Evolutionary conservation across 345 rosid genomes (phyloP).

Genomic region (Eucalyptus victrix): DNA sequence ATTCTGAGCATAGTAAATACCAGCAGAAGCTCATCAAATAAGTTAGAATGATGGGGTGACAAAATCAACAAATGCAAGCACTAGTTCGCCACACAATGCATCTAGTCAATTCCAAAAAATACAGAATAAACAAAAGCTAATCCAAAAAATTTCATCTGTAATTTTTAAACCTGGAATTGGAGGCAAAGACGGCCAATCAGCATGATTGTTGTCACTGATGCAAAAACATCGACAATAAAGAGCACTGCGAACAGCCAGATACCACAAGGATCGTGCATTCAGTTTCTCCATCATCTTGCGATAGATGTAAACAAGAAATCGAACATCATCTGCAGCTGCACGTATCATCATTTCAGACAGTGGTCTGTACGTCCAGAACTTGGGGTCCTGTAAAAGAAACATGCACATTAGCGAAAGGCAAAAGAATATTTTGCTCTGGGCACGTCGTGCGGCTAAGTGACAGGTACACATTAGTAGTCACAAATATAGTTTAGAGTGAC

Average conservation of each 20-base stretch:
- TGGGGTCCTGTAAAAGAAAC: slow-evolving; percentile 55
- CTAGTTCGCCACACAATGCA: not conserved
- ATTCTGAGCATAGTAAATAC: not conserved
- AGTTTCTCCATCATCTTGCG: slow-evolving; percentile 76
- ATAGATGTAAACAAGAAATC: slow-evolving; percentile 74
- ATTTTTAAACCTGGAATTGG: slow-evolving; percentile 57
- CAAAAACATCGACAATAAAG: slow-evolving; percentile 85
- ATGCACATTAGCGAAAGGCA: not conserved
- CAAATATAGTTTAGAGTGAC: not conserved
- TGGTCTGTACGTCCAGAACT: slow-evolving; percentile 80
- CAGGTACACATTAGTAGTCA: not conserved
- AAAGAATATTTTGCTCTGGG: not conserved
- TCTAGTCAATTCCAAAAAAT: not conserved
- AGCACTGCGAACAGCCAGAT: slow-evolving; percentile 74
- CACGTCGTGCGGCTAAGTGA: fast-evolving
- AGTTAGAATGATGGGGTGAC: not conserved
- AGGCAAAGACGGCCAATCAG: slow-evolving; percentile 69
- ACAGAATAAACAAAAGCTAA: not conserved
- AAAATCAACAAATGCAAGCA: not conserved
- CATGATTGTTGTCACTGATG: slow-evolving; percentile 51
- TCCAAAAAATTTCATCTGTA: not conserved
- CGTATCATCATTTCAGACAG: slow-evolving; percentile 81
- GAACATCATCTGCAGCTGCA: slow-evolving; percentile 96
- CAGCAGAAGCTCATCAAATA: not conserved
- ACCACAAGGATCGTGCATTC: slow-evolving; percentile 59